phyloP scores from a whole-genome alignment of 345 rosid genomes.

The Gossypium raimondii region DNA sequence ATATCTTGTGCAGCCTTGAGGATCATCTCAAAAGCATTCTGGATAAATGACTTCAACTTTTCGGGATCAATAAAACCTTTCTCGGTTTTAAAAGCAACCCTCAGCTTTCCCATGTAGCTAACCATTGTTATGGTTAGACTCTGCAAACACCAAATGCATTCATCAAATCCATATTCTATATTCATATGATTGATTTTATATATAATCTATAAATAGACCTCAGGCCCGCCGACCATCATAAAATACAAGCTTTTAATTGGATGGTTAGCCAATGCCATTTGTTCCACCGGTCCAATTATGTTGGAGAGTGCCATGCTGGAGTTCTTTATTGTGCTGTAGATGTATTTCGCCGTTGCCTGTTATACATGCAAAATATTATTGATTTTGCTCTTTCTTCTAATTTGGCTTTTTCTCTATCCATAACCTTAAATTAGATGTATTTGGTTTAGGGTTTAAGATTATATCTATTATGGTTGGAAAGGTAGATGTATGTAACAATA shows the following conservation, averaged over 20 bases:
- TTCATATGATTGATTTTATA: no score
- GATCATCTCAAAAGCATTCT: slow-evolving; percentile 27
- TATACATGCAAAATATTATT: background rate
- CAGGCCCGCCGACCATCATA: slow-evolving; percentile 36
- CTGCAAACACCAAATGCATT: slow-evolving; percentile 16
- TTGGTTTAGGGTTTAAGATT: no score
- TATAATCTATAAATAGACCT: slow-evolving; percentile 21
- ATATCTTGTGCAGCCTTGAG: slow-evolving; percentile 18
- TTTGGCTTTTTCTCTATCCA: no score
- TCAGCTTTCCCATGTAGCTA: slow-evolving; percentile 33
- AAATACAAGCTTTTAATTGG: slow-evolving; percentile 46
- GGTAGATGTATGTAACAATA: no score
- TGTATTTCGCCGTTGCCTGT: slow-evolving; percentile 33
- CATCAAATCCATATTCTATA: background rate
- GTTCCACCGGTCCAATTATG: slow-evolving; percentile 42
- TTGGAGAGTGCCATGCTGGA: slow-evolving; percentile 49
- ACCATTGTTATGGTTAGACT: slow-evolving; percentile 23
- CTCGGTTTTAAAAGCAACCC: slow-evolving; percentile 24
- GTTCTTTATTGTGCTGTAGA: slow-evolving; percentile 33
- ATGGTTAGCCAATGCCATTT: slow-evolving; percentile 41
- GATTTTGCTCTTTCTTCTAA: no score
- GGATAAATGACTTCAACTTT: slow-evolving; percentile 19
- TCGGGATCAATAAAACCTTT: slow-evolving; percentile 30
- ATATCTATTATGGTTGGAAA: no score
- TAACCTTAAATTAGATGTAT: no score